Base-by-base conservation (phyloP, 768 basidiomycete species). In the Boletus rubroflammeus region DNA sequence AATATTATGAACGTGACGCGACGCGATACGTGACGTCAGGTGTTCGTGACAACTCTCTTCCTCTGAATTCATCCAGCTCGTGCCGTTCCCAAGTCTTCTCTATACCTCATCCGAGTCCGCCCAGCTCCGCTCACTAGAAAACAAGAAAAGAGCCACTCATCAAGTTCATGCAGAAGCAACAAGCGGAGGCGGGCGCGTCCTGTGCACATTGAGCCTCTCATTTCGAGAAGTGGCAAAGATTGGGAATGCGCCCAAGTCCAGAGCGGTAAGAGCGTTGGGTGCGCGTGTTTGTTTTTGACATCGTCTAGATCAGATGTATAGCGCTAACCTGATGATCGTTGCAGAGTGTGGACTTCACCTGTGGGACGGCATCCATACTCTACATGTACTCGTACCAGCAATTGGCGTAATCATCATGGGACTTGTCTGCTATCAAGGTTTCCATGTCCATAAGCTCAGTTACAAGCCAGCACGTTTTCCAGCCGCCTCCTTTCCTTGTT, bases 161-260 rank as follows among this genome's bases (percentile, higher is more conserved):
- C 51, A 73, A 76, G 55, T 59, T 72, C 17, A 73, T 82, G 39
- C 66, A 71, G 52, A 68, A 73, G 51, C 72, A 71, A 28, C 73
- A 78, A 61, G 59, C 64, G 23, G 70, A 70, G 28, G 67, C 72
- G 0, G 77, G 76, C 4, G 64, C 64, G 10, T 58, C 59, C n/a
- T 82, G 74, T 82, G 43, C 77, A 81, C 35, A 75, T 82, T 38
- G 80, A 82, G 60, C 75, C 78, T 2, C 54, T 74, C 40, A 58
- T 79, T 44, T 69, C 68, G 35, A 75, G 68, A 61, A 67, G 65
- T n/a, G n/a, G n/a, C n/a, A 39, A 69, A 65, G 17, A 76, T 79
- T 45, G 69, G 69, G 38, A 72, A 73, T 23, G 73, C 78, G 0
- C 72, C 72, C 19, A 69, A 67, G 29, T 72, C 72, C 63, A 47